Evolutionary conservation across 176 grass and related monocot genomes (phyloP).

Genomic region (Hordeum marinum): DNA sequence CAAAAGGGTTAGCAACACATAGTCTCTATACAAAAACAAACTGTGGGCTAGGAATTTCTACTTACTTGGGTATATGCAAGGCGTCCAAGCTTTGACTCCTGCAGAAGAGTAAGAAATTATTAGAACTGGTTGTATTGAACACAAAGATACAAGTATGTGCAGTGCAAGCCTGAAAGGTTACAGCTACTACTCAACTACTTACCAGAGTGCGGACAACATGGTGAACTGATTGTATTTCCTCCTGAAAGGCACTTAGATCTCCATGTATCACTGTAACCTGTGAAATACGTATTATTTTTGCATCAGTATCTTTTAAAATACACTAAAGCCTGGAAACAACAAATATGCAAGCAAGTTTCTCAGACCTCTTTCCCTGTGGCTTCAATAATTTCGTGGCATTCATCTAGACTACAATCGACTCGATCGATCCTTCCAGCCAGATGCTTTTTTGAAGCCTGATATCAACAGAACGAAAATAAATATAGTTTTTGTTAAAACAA

Average conservation of each 20-base stretch:
- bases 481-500: constrained; percentile 12
- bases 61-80: constrained; percentile 75
- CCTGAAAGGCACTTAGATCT: constrained; percentile 62
- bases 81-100: constrained; percentile 82
- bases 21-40: constrained; percentile 1
- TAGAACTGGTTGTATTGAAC: neutral
- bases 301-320: neutral
- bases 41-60: neutral
- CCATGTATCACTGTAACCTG: constrained; percentile 71
- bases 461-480: constrained; percentile 24
- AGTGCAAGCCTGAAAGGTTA: constrained; percentile 8
- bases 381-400: constrained; percentile 69
- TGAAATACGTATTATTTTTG: constrained; percentile 15
- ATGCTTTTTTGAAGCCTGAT: constrained; percentile 69
- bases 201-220: constrained; percentile 82
- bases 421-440: constrained; percentile 79
- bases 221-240: constrained; percentile 91
- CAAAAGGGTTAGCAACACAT: constrained; percentile 8
- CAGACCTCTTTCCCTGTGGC: constrained; percentile 64
- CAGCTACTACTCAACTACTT: neutral
- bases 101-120: constrained; percentile 22
- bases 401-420: constrained; percentile 75
- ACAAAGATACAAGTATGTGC: neutral
- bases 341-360: neutral
- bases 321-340: neutral